phyloP scores from a whole-genome alignment of 2,329 filamentous ascomycete genomes.

The Paraphaeosphaeria minitans region DNA sequence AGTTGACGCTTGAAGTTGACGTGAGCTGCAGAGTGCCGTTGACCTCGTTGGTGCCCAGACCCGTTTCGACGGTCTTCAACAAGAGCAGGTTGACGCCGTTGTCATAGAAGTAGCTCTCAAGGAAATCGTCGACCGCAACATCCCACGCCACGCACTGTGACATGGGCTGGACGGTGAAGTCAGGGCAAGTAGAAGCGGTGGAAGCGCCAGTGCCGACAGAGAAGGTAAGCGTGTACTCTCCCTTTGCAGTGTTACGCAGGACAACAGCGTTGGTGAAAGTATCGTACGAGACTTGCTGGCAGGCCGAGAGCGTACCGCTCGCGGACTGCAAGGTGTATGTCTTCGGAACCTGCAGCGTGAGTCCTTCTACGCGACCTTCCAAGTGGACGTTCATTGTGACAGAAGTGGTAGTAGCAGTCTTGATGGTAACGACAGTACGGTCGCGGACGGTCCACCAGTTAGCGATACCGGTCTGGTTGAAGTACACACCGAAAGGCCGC shows the following conservation, averaged over 20 bases:
- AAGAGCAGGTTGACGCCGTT: conserved; percentile 11
- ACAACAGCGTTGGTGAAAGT: conserved; percentile 10
- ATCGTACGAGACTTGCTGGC: conserved; percentile 12
- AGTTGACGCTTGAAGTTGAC: conserved; percentile 5
- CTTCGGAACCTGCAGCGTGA: conserved; percentile 11
- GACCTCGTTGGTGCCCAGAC: neutral
- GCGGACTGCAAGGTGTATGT: conserved; percentile 11
- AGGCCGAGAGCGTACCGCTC: neutral
- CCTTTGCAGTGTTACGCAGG: conserved; percentile 9
- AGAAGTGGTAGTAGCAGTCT: neutral
- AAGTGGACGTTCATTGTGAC: conserved; percentile 10
- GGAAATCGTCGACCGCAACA: conserved; percentile 13
- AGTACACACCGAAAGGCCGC: conserved; percentile 10
- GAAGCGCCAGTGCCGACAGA: neutral
- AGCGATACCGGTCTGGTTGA: conserved; percentile 15
- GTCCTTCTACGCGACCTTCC: conserved; percentile 10
- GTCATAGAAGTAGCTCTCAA: conserved; percentile 12
- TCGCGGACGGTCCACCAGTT: conserved; percentile 15
- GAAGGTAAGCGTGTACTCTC: conserved; percentile 8
- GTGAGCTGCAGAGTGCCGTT: conserved; percentile 1
- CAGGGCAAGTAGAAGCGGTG: conserved; percentile 7
- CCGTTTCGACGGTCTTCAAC: neutral
- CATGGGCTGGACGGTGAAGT: conserved; percentile 11
- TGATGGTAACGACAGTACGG: conserved; percentile 9
- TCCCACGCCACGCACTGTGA: conserved; percentile 12